A percentile compares a stretch with the other conserved stretches of the same genome.
Evolutionary conservation across 2,329 filamentous ascomycete species (phyloP).

Genomic region (Cladophialophora exuberans): DNA sequence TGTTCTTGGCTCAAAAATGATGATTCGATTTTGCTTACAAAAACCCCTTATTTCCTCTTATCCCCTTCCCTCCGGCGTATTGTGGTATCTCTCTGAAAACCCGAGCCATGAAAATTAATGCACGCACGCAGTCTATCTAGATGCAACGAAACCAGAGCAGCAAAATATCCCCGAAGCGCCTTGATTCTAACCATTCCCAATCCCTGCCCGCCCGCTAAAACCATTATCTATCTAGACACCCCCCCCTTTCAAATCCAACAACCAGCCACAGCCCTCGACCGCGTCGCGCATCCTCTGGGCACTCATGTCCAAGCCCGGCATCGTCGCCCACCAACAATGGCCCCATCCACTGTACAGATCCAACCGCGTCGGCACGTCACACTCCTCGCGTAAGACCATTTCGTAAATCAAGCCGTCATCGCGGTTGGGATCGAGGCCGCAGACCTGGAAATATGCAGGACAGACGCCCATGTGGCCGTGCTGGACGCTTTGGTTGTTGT

Average conservation of each 20-base stretch:
- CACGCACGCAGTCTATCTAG: no score
- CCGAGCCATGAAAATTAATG: no score
- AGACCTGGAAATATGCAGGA: conserved; percentile 54
- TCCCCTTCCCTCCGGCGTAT: no score
- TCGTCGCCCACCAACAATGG: conserved; percentile 38
- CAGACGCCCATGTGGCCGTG: conserved; percentile 19
- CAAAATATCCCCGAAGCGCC: no score
- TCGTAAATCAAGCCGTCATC: conserved; percentile 61
- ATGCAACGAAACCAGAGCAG: no score
- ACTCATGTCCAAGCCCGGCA: conserved; percentile 26
- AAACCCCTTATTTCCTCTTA: no score
- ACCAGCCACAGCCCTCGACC: conserved; percentile 25
- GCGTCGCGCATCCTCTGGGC: conserved; percentile 20
- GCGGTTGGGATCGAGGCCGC: conserved; percentile 54
- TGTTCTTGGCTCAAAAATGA: no score
- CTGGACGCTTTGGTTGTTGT: conserved; percentile 22
- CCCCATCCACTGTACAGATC: conserved; percentile 49
- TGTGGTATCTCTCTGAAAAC: no score
- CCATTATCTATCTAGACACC: no score
- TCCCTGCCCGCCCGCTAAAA: no score
- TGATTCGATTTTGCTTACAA: no score
- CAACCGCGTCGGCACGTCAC: conserved; percentile 48
- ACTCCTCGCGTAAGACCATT: conserved; percentile 48
- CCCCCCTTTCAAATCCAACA: conserved; percentile 17
- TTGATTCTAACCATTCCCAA: no score